Evolutionary conservation across 805 yeast species (phyloP).

Genomic region (Saccharomycopsis capsularis): DNA sequence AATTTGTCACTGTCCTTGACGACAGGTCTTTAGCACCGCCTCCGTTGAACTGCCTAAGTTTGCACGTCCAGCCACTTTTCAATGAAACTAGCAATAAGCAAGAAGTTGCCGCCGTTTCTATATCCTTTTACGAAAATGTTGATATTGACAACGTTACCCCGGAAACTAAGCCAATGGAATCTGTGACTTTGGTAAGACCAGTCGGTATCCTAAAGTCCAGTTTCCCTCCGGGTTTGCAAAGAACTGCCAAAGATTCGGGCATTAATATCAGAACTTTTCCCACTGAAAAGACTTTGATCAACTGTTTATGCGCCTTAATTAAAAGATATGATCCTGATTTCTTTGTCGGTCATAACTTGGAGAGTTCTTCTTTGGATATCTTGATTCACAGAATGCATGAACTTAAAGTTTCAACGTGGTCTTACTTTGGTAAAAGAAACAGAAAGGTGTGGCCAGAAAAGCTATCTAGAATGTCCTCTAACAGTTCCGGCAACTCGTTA

Average conservation of each 20-base stretch:
- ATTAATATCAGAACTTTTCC: constrained; percentile 52
- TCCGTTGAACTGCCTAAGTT: constrained; percentile 61
- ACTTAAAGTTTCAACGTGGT: constrained; percentile 67
- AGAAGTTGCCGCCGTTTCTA: constrained; percentile 78
- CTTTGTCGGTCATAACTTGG: constrained; percentile 80
- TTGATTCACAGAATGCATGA: constrained; percentile 76
- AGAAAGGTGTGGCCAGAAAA: constrained; percentile 73
- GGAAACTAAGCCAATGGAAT: constrained; percentile 49
- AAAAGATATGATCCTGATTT: constrained; percentile 83
- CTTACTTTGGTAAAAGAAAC: constrained; percentile 74
- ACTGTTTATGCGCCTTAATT: constrained; percentile 65
- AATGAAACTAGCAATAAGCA: constrained; percentile 69
- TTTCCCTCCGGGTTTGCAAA: constrained; percentile 71
- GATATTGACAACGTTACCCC: constrained; percentile 72
- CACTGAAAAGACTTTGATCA: constrained; percentile 67
- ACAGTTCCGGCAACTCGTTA: constrained; percentile 33
- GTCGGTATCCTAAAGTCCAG: constrained; percentile 45
- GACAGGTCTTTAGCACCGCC: constrained; percentile 43
- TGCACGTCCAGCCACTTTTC: constrained; percentile 76
- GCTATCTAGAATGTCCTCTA: constrained; percentile 39
- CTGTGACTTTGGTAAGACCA: constrained; percentile 76
- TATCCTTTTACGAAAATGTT: constrained; percentile 61
- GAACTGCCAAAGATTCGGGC: constrained; percentile 48
- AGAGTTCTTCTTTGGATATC: constrained; percentile 69
- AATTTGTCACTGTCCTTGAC: constrained; percentile 40